phyloP scores from a whole-genome alignment of 768 basidiomycete genomes.

The Panus rudis region DNA sequence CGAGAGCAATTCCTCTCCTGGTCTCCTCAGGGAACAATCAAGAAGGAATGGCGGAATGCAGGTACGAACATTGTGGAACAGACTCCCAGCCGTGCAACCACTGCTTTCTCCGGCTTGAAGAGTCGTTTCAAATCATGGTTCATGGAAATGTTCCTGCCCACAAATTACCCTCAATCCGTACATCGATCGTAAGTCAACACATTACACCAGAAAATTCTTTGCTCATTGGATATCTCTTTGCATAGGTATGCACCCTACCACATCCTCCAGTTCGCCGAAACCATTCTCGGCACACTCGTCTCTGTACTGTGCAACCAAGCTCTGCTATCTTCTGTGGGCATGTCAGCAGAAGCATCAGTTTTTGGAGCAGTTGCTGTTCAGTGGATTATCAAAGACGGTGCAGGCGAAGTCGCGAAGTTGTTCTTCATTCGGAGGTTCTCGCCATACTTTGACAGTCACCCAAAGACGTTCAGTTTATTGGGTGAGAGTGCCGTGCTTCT shows the following conservation, averaged over 20 bases:
- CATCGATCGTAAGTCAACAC: constrained; percentile 20
- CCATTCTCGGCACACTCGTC: constrained; percentile 17
- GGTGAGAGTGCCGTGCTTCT: constrained; percentile 16
- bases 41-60: constrained; percentile 19
- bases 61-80: not conserved
- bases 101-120: constrained; percentile 1
- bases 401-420: constrained; percentile 24
- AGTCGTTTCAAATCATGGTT: constrained; percentile 20
- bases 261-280: constrained; percentile 21
- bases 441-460: constrained; percentile 24
- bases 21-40: constrained; percentile 10
- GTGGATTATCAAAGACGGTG: constrained; percentile 26
- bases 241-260: constrained; percentile 20
- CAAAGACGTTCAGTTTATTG: constrained; percentile 22
- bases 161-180: constrained; percentile 24
- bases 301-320: constrained; percentile 25
- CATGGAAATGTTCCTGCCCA: constrained; percentile 23
- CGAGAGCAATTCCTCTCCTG: constrained; percentile 21
- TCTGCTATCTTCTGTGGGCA: constrained; percentile 20
- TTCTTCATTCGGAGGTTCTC: constrained; percentile 23
- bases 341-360: constrained; percentile 22
- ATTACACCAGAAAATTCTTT: not conserved
- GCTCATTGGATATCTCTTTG: not conserved
- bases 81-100: constrained; percentile 2
- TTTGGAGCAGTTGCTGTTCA: constrained; percentile 25